A percentile compares a stretch with the other conserved stretches of the same genome.
These are phyloP conservation scores for Zopfia rhizophila DNA, from an alignment of 2,329 filamentous ascomycete genomes.

Conservation along the genomic window DNA sequence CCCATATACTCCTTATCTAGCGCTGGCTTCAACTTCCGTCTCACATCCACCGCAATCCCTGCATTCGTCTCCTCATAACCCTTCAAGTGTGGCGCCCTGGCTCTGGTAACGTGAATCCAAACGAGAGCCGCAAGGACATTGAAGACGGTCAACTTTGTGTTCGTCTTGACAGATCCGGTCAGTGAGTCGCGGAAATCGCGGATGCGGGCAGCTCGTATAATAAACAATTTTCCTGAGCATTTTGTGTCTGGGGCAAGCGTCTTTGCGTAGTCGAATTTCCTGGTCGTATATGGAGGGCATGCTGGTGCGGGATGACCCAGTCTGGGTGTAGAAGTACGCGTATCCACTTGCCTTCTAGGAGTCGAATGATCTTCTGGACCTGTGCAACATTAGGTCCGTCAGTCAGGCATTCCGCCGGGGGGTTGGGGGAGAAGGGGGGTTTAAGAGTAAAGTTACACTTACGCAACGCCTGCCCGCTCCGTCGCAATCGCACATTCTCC, in stretches of 20 bases:
- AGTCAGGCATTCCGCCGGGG: too few relatives aligned
- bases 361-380: constrained; percentile 34
- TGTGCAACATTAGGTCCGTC: constrained; percentile 24
- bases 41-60: constrained; percentile 44
- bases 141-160: constrained; percentile 38
- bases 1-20: constrained; percentile 40
- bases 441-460: too few relatives aligned
- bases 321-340: constrained; percentile 20
- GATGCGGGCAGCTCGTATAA: constrained; percentile 39
- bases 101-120: constrained; percentile 49
- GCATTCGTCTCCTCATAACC: constrained; percentile 35
- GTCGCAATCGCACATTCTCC: constrained; percentile 38
- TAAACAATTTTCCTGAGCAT: constrained; percentile 41
- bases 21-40: constrained; percentile 37
- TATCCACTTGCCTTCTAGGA: constrained; percentile 35
- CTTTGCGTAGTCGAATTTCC: constrained; percentile 35
- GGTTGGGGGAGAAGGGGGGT: neutral
- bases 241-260: constrained; percentile 36
- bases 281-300: constrained; percentile 44
- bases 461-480: too few relatives aligned
- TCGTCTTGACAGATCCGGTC: constrained; percentile 26
- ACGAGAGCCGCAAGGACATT: constrained; percentile 46
- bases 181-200: constrained; percentile 39
- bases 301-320: constrained; percentile 23
- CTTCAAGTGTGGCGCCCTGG: constrained; percentile 34